A percentile compares a stretch with the other conserved stretches of the same genome.
Evolutionary conservation across 768 basidiomycete genomes (phyloP).

Genomic region (Paxillus ammoniavirescens): DNA sequence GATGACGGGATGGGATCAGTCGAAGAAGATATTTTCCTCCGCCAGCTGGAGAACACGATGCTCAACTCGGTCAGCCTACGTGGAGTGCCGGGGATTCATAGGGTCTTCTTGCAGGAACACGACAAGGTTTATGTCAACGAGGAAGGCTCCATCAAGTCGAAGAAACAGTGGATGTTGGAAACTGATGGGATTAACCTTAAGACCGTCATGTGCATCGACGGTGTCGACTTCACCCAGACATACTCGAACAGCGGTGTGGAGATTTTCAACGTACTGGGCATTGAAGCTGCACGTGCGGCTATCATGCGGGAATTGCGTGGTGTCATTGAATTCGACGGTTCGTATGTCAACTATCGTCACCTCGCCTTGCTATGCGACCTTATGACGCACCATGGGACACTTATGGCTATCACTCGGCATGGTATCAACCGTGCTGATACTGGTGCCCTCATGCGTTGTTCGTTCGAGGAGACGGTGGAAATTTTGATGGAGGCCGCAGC

Average conservation of each 20-base stretch:
- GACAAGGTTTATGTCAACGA: constrained; percentile 66
- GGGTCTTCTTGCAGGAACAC: constrained; percentile 91
- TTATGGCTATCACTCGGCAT: constrained; percentile 99
- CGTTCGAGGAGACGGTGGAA: constrained; percentile 99
- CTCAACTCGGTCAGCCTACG: constrained; percentile 92
- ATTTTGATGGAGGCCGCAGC: constrained; percentile 99
- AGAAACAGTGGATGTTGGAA: constrained; percentile 92
- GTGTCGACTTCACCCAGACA: constrained; percentile 90
- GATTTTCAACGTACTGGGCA: constrained; percentile 91
- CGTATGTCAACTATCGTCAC: constrained; percentile 98
- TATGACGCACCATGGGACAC: constrained; percentile 92
- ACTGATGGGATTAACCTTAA: constrained; percentile 96
- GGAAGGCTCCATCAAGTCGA: constrained; percentile 64
- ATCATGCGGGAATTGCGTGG: constrained; percentile 91
- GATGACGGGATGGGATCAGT: constrained; percentile 72
- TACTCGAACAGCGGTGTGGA: constrained; percentile 98
- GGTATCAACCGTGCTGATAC: constrained; percentile 99
- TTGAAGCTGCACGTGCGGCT: constrained; percentile 93
- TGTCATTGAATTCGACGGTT: constrained; percentile 99
- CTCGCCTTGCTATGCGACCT: constrained; percentile 94
- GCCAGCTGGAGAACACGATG: constrained; percentile 95
- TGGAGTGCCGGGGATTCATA: constrained; percentile 86
- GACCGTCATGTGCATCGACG: constrained; percentile 92
- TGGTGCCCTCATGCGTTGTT: constrained; percentile 97
- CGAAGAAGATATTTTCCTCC: constrained; percentile 95